Percentiles rank a stretch among this genome's conserved stretches.
Evolutionary conservation across 2,329 filamentous ascomycete genomes (phyloP).

Genomic region (Colletotrichum theobromicola): DNA sequence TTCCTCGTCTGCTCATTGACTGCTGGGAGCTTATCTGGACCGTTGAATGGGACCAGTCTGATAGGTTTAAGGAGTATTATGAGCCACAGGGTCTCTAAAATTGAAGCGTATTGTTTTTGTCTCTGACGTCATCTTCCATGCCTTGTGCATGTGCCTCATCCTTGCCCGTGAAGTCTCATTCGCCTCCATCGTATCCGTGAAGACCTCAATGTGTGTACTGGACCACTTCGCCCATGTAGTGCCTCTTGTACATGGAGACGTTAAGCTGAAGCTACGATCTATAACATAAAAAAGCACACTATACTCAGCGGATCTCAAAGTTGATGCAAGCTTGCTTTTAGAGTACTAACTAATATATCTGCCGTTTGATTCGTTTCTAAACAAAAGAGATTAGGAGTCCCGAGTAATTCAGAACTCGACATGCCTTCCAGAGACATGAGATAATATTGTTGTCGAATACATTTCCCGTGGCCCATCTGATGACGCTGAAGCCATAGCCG

Average conservation of each 20-base stretch:
- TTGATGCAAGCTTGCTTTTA: not conserved
- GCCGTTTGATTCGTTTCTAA: not conserved
- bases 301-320: not conserved
- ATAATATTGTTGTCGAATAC: not conserved
- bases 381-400: not conserved
- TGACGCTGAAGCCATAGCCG: not conserved
- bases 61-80: slow-evolving; percentile 78
- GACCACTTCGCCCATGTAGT: not conserved
- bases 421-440: not conserved
- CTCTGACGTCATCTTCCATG: not conserved
- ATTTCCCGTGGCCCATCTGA: not conserved
- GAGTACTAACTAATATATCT: not conserved
- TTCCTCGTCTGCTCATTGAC: slow-evolving; percentile 77
- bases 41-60: slow-evolving; percentile 65
- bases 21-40: slow-evolving; percentile 79
- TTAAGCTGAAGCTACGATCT: not conserved
- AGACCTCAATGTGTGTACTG: not conserved
- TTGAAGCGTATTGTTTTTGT: not conserved
- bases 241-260: not conserved
- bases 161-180: not conserved
- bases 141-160: not conserved
- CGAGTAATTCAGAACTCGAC: not conserved
- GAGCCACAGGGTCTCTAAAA: slow-evolving; percentile 44
- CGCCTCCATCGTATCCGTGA: not conserved
- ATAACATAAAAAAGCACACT: not conserved